These are phyloP conservation scores for Peronosclerospora sorghi DNA, from an alignment of 352 stramenopile genomes.

Conservation along the genomic window DNA sequence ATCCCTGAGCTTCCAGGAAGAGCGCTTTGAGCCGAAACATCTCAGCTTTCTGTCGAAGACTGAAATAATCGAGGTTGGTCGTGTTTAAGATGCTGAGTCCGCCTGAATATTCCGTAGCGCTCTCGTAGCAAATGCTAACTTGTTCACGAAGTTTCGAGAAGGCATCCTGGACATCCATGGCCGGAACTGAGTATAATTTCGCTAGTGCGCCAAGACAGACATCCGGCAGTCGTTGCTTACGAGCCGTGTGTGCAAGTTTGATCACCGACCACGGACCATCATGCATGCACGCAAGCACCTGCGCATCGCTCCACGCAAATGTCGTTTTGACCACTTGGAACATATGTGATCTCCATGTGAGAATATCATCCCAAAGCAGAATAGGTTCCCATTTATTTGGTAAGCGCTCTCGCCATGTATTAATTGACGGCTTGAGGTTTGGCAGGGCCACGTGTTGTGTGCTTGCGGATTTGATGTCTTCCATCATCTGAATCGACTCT, in stretches of 20 bases:
- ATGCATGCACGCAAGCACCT: conserved; percentile 85
- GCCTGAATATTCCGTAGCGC: conserved; percentile 73
- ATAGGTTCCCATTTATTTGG: conserved; percentile 91
- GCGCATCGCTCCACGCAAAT: conserved; percentile 81
- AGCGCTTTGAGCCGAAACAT: conserved; percentile 88
- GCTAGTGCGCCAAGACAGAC: conserved; percentile 78
- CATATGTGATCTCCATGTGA: conserved; percentile 90
- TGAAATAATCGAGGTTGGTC: conserved; percentile 90
- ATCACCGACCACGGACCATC: conserved; percentile 90
- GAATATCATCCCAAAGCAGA: conserved; percentile 87
- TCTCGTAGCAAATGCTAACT: conserved; percentile 89
- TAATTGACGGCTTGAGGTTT: conserved; percentile 87
- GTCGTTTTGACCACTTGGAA: conserved; percentile 86
- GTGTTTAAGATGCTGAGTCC: conserved; percentile 89
- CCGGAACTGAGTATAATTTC: conserved; percentile 80
- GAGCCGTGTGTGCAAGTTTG: conserved; percentile 82
- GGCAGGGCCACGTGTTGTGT: conserved; percentile 65
- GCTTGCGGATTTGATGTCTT: conserved; percentile 77
- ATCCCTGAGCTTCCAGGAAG: conserved; percentile 81
- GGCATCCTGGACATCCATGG: conserved; percentile 89
- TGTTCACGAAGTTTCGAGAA: conserved; percentile 90
- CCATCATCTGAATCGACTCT: conserved; percentile 88
- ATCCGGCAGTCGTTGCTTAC: conserved; percentile 85
- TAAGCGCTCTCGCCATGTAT: conserved; percentile 87
- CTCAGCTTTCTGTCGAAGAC: conserved; percentile 84